Base-by-base conservation (phyloP, 768 basidiomycete species). In the Pholiota molesta region DNA sequence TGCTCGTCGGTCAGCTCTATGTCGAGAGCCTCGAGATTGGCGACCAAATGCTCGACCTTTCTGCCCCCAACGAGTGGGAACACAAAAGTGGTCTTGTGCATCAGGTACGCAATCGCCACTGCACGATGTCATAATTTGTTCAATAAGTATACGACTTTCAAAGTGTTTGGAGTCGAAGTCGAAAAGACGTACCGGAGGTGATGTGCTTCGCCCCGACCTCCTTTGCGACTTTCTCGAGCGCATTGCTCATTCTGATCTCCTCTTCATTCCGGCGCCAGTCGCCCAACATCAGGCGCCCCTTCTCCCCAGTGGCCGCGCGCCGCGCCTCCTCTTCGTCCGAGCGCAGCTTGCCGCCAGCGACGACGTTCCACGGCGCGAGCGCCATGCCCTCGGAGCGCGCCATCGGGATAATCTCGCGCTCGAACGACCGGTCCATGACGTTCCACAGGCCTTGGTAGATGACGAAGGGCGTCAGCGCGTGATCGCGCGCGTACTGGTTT, bases 321-420 rank as follows among this genome's bases (percentile, higher is more conserved):
- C 55, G 59, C 37, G 71, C 72, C 45, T 77, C 75, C 58, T 77
- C 73, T n/a, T 83, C 89, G 17, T 79, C 73, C 0, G 86, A 87
- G 51, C 83, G 73, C 21, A 90, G 76, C 61, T 85, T 87, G 63
- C 77, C 75, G 9, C 52, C 71, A 11, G 70, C 77, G 6, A 76
- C 62, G 3, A 75, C 75, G 17, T 68, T 67, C 74, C 74, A 76
- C 4, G 74, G 74, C 1, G 74, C 72, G 0, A 76, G 69, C 0
- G 75, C 74, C 67, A 75, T 64, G 82, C 71, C 83, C 79, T 69
- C 77, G 51, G 57, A 73, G 63, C 70, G 74, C 54, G 69, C 77
- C 81, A 74, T 79, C 8, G 80, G 79, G 57, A 86, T 79, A 57
- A 85, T 81, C 1, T 85, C 85, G 6, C 83, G 75, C 69, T 86